phyloP scores from a whole-genome alignment of 768 basidiomycete genomes.

The Tylopilus cervinicoccineus region DNA sequence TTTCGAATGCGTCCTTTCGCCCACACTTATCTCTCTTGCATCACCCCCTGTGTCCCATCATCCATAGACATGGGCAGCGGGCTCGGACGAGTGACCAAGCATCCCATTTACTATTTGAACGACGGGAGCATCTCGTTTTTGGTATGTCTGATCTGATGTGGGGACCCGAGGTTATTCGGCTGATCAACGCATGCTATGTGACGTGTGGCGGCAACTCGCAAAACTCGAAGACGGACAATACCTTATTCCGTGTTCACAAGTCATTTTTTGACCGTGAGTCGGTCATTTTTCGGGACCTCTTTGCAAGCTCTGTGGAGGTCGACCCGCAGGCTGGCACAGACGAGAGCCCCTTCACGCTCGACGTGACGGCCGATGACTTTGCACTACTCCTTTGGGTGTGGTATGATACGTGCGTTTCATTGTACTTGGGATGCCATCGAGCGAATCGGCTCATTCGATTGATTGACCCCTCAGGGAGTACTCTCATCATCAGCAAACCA shows the following conservation, averaged over 20 bases:
- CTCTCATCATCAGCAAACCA: slow-evolving; percentile 45
- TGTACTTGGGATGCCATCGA: background rate
- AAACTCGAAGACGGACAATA: slow-evolving; percentile 44
- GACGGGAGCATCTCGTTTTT: slow-evolving; percentile 16
- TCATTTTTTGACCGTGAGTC: slow-evolving; percentile 63
- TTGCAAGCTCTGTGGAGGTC: slow-evolving; percentile 29
- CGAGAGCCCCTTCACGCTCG: slow-evolving; percentile 40
- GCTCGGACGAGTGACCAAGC: background rate
- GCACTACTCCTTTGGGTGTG: slow-evolving; percentile 53
- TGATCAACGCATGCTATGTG: background rate
- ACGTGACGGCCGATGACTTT: slow-evolving; percentile 43
- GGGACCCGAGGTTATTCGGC: background rate
- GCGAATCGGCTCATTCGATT: background rate
- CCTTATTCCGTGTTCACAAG: slow-evolving; percentile 49
- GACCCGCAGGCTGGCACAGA: slow-evolving; percentile 34
- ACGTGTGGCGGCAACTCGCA: background rate
- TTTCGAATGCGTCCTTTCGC: background rate
- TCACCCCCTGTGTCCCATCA: background rate
- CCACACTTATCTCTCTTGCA: background rate
- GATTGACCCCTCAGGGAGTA: slow-evolving; percentile 40
- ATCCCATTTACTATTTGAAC: slow-evolving; percentile 5
- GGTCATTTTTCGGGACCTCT: slow-evolving; percentile 33
- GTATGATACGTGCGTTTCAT: slow-evolving; percentile 46
- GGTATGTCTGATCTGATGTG: slow-evolving; percentile 9
- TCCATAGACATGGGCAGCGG: slow-evolving; percentile 15